A percentile compares a stretch with the other conserved stretches of the same genome.
phyloP scores from a whole-genome alignment of 2,329 filamentous ascomycete genomes.

The Trichoderma afroharzianum region DNA sequence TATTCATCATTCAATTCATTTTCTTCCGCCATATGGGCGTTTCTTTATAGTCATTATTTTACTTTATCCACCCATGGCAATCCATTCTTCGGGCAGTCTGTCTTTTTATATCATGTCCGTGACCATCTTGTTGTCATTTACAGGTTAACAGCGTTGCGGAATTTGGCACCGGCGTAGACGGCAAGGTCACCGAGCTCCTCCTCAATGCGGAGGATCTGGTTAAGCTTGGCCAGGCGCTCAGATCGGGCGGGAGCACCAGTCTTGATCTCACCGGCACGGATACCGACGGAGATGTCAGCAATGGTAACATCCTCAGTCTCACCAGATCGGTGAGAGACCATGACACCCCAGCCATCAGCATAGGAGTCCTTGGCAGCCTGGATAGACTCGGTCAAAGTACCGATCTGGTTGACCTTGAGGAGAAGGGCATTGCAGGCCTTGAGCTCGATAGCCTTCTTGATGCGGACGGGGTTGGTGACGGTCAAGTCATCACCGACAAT shows the following conservation, averaged over 20 bases:
- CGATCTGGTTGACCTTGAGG: constrained; percentile 99
- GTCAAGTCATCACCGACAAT: constrained; percentile 98
- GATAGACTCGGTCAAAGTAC: constrained; percentile 97
- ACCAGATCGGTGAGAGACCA: constrained; percentile 98
- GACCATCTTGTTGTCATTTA: constrained; percentile 45
- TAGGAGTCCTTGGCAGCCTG: constrained; percentile 99
- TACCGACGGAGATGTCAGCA: constrained; percentile 94
- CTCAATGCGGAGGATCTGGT: constrained; percentile 99
- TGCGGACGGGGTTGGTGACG: constrained; percentile 97
- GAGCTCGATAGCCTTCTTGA: constrained; percentile 99
- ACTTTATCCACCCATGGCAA: neutral
- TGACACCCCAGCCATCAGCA: constrained; percentile 93
- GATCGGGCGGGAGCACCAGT: constrained; percentile 93
- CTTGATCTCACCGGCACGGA: constrained; percentile 98
- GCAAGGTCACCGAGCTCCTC: constrained; percentile 94
- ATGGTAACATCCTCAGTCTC: constrained; percentile 99
- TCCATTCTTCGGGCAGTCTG: neutral
- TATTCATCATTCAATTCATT: constrained; percentile 10
- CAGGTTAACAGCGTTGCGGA: constrained; percentile 86
- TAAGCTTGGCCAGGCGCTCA: constrained; percentile 98
- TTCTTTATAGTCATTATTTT: constrained; percentile 13
- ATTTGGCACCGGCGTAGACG: constrained; percentile 86
- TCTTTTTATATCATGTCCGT: neutral
- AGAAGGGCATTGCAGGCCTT: constrained; percentile 98
- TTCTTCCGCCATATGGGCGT: constrained; percentile 6